Conservation (phyloP, 306 rosid species). For the Medicago arabica region DNA sequence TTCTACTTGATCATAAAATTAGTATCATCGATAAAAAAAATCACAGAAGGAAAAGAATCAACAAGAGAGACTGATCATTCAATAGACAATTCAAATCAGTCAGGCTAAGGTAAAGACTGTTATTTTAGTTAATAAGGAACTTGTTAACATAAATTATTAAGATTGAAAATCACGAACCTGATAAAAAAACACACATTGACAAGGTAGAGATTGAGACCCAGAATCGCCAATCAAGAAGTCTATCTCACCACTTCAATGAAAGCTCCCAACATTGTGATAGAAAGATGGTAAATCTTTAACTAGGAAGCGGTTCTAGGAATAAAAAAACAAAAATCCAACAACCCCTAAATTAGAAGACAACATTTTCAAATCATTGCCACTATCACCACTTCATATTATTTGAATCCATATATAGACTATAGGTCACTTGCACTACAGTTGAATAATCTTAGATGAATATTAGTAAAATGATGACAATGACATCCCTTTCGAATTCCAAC, state of each 20-base stretch:
- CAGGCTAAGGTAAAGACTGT: neutral
- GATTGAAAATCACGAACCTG: slow-evolving; percentile 56
- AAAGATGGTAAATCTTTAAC: slow-evolving; percentile 45
- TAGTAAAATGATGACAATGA: slow-evolving; percentile 25
- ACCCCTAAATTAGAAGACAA: slow-evolving; percentile 38
- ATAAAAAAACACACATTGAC: slow-evolving; percentile 47
- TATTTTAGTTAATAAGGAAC: slow-evolving; percentile 32
- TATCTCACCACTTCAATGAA: slow-evolving; percentile 51
- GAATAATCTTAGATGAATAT: slow-evolving; percentile 23
- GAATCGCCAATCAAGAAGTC: slow-evolving; percentile 55
- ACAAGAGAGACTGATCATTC: slow-evolving; percentile 28
- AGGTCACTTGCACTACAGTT: slow-evolving; percentile 39
- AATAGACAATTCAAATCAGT: slow-evolving; percentile 33
- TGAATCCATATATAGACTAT: slow-evolving; percentile 39
- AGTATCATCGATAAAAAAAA: slow-evolving; percentile 7
- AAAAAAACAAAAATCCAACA: slow-evolving; percentile 41
- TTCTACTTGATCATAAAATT: slow-evolving; percentile 24
- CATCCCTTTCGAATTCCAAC: neutral
- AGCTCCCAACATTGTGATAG: slow-evolving; percentile 48
- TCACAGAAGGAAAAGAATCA: slow-evolving; percentile 6
- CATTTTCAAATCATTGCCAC: slow-evolving; percentile 39
- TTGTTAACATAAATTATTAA: slow-evolving; percentile 36
- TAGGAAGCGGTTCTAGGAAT: slow-evolving; percentile 48
- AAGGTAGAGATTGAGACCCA: slow-evolving; percentile 55
- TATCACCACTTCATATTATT: slow-evolving; percentile 42